These are phyloP conservation scores for Euptelea pleiosperma DNA, from an alignment of 164 flowering plant genomes.

Conservation along the genomic window DNA sequence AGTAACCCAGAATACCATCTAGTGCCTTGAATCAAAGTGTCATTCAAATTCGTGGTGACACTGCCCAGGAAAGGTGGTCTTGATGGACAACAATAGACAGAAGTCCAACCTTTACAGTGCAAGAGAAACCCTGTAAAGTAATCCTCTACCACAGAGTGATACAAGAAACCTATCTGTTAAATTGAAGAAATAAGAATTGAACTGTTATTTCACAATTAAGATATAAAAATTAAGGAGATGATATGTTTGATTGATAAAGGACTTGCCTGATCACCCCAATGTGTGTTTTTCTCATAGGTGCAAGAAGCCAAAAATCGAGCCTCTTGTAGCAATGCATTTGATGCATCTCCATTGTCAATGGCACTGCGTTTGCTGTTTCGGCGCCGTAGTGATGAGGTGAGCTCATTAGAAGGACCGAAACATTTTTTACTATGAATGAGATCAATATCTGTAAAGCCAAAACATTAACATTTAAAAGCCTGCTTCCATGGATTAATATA, in stretches of 20 bases:
- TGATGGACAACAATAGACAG: not conserved
- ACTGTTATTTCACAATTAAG: no score
- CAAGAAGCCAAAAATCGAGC: constrained; percentile 40
- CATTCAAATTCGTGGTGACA: constrained; percentile 2
- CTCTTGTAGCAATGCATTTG: constrained; percentile 15
- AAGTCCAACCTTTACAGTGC: constrained; percentile 14
- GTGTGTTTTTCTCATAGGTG: constrained; percentile 31
- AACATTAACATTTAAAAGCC: not conserved
- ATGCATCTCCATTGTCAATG: not conserved
- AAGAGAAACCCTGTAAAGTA: constrained; percentile 37
- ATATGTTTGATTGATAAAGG: not conserved
- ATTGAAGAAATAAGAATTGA: not conserved
- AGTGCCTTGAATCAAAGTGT: not conserved
- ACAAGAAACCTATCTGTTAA: constrained; percentile 47
- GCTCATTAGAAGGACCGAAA: constrained; percentile 14
- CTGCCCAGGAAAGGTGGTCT: constrained; percentile 7
- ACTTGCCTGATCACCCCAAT: constrained; percentile 54
- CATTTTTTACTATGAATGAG: not conserved
- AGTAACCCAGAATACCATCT: constrained; percentile 5
- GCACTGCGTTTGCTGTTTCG: constrained; percentile 4
- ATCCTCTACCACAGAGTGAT: constrained; percentile 43
- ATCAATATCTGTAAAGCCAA: constrained; percentile 7
- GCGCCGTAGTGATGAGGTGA: constrained; percentile 29
- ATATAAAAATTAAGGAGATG: no score
- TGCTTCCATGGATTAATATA: not conserved